Base-by-base conservation (phyloP, 1,284 basidiomycete genomes). In the Puccinia coronata region DNA sequence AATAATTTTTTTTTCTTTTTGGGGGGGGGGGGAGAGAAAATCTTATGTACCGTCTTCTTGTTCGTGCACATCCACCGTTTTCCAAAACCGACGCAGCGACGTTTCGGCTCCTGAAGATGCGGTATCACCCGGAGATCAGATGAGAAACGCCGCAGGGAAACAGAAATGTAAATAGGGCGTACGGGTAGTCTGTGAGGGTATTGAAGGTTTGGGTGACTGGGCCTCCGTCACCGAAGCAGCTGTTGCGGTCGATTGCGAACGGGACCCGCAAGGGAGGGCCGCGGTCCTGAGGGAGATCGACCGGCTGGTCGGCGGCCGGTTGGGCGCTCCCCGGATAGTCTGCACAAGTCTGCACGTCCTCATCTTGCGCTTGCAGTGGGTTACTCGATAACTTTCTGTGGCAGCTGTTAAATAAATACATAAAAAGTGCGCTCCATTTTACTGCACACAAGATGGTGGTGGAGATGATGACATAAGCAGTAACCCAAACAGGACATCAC, bases 21-120 rank as follows among this genome's bases (percentile, higher is more conserved):
- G 1, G 1, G 20, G 1, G 2, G 43, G 43, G 2, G 23, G 43
- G 12, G n/a, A 41, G 39, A 39, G 20, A n/a, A 18, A 39, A 74
- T 83, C 84, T 77, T 73, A n/a, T n/a, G n/a, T n/a, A 87, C 88
- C 88, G 43, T 89, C 88, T 77, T 85, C 83, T 43, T 43, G 51
- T 14, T 67, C 18, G 31, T 79, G 36, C 6, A 79, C 53, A 79
- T 71, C 67, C 16, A 95, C 95, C 0, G 89, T 90, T 85, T 95
- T 95, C 95, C 95, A 98, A 86, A 98, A 98, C 39, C 95, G 88
- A 82, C 92, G 92, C 86, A 94, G 88, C 0, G 92, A 93, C 49
- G 90, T 90, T 87, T 96, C 93, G 23, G 93, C 94, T 83, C 92
- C 95, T 96, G 47, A 63, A 47, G 16, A 47, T 12, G 9, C 9